phyloP scores from a whole-genome alignment of 148 eudicot genomes.

The Camellia sinensis region DNA sequence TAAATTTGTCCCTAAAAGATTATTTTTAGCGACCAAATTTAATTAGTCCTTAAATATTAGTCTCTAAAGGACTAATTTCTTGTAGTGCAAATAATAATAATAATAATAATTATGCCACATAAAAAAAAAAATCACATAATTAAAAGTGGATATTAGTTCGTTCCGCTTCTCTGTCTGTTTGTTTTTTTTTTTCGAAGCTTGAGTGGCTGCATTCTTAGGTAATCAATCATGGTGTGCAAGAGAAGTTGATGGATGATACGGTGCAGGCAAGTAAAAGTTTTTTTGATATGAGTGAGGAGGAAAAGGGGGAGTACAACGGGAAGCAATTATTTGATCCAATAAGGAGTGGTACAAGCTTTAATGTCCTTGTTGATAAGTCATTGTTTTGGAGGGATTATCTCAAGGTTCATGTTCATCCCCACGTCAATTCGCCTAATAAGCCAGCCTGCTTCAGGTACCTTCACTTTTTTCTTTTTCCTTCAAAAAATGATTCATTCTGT shows the following conservation, averaged over 20 bases:
- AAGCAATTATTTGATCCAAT: slow-evolving; percentile 8
- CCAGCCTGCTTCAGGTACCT: neutral
- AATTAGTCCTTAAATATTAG: too few relatives aligned
- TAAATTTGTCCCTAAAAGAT: too few relatives aligned
- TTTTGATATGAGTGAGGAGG: neutral
- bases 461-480: too few relatives aligned
- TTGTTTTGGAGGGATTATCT: slow-evolving; percentile 11
- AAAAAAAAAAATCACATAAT: too few relatives aligned
- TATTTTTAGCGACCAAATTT: too few relatives aligned
- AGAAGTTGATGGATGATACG: neutral
- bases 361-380: neutral
- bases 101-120: too few relatives aligned
- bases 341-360: slow-evolving; percentile 6
- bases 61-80: too few relatives aligned
- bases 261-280: neutral
- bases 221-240: neutral
- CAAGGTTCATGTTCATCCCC: slow-evolving; percentile 12
- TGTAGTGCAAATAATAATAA: too few relatives aligned
- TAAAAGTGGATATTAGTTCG: too few relatives aligned
- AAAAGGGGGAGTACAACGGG: neutral
- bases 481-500: too few relatives aligned
- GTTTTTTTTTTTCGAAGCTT: neutral
- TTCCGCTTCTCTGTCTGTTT: too few relatives aligned
- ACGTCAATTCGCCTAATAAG: slow-evolving; percentile 3
- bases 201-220: neutral